Percentiles rank a stretch among this genome's conserved stretches.
Conservation (phyloP, 2,329 filamentous ascomycete species). For the Trichothecium roseum region DNA sequence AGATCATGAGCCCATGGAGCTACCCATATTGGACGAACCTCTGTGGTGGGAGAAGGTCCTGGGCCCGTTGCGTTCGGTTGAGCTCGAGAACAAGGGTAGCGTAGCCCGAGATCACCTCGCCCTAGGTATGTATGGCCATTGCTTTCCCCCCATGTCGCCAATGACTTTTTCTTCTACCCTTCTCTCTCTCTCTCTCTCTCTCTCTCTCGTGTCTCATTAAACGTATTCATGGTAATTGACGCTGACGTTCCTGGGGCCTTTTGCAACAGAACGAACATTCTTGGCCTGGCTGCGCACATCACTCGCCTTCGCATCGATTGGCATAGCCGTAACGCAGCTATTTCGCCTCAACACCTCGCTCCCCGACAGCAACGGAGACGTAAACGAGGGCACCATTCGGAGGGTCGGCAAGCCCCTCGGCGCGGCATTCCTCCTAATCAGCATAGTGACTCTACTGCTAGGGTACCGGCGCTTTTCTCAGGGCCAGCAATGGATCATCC, state of each 20-base stretch:
- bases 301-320: constrained; percentile 71
- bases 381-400: constrained; percentile 36
- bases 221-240: not conserved
- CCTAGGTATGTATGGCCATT: constrained; percentile 51
- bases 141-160: no score
- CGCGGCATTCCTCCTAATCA: constrained; percentile 65
- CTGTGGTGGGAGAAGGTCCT: constrained; percentile 43
- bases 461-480: constrained; percentile 74
- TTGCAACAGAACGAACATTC: constrained; percentile 61
- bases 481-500: constrained; percentile 68
- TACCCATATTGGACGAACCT: constrained; percentile 4
- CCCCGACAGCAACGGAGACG: constrained; percentile 13
- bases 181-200: not conserved
- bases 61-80: constrained; percentile 47
- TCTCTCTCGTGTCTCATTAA: not conserved
- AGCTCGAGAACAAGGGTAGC: constrained; percentile 78
- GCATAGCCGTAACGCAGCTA: constrained; percentile 74
- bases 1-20: constrained; percentile 11
- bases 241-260: not conserved
- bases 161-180: no score
- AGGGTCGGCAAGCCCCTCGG: constrained; percentile 65
- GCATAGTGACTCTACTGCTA: constrained; percentile 63
- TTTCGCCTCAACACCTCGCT: constrained; percentile 71
- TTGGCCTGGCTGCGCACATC: constrained; percentile 78
- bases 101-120: constrained; percentile 76